These are phyloP conservation scores for Epipyxis sp. DNA, from an alignment of 108 stramenopile species.

Conservation along the genomic window DNA sequence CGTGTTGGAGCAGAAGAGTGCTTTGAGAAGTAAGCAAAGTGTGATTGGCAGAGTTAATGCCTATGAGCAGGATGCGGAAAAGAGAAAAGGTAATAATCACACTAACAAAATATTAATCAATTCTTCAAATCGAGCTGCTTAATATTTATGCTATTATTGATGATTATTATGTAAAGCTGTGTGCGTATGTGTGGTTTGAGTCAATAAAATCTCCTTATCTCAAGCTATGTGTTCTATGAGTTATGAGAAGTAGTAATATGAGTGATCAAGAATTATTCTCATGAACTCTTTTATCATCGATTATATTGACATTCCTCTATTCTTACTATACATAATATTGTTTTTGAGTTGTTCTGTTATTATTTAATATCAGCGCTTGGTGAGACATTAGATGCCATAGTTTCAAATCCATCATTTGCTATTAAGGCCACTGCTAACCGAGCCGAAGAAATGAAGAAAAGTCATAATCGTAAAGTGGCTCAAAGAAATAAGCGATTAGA, in stretches of 20 bases:
- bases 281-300: too few relatives aligned
- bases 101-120: background rate
- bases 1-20: slow-evolving; percentile 6
- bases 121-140: background rate
- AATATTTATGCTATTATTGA: background rate
- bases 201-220: background rate
- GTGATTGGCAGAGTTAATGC: slow-evolving; percentile 13
- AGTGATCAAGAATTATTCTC: too few relatives aligned
- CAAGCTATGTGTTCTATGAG: background rate
- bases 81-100: background rate
- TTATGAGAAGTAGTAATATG: background rate
- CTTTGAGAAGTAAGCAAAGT: background rate
- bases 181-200: background rate
- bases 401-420: too few relatives aligned
- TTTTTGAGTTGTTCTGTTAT: too few relatives aligned
- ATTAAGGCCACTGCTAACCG: too few relatives aligned
- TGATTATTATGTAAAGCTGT: background rate
- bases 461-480: too few relatives aligned
- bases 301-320: too few relatives aligned
- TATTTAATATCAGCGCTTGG: too few relatives aligned
- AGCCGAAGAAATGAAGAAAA: too few relatives aligned
- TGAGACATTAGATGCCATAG: too few relatives aligned
- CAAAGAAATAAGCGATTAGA: background rate
- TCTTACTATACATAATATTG: too few relatives aligned
- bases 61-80: background rate